Percentiles rank a stretch among this genome's conserved stretches.
phyloP scores from a whole-genome alignment of 164 flowering plant genomes.

The Litsea cubeba region DNA sequence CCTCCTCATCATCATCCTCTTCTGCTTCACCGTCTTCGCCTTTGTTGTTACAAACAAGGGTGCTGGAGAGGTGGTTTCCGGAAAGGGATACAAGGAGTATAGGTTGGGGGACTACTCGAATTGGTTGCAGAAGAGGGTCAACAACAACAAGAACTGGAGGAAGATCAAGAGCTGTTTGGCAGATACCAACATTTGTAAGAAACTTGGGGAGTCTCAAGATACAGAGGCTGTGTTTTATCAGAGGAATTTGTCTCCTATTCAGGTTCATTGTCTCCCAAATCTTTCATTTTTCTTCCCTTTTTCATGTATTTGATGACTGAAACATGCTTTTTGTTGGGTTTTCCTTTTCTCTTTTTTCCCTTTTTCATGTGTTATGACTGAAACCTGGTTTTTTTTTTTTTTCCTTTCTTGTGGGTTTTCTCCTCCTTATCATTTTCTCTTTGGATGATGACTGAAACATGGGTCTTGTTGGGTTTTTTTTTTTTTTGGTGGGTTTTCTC shows the following conservation, averaged over 20 bases:
- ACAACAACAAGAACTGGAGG: conserved; percentile 40
- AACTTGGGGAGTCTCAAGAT: conserved; percentile 15
- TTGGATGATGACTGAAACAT: not conserved
- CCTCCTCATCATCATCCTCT: conserved; percentile 43
- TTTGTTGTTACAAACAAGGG: conserved; percentile 69
- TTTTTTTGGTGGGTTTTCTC: not conserved
- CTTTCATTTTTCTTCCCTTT: too few species aligned
- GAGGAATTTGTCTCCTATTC: conserved; percentile 41
- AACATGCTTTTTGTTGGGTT: not conserved
- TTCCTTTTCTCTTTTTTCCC: too few species aligned
- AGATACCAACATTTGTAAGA: conserved; percentile 44
- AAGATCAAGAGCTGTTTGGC: conserved; percentile 55
- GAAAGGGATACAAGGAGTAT: conserved; percentile 58
- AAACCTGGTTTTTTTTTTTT: not conserved
- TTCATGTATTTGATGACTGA: not conserved
- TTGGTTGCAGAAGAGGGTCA: conserved; percentile 63
- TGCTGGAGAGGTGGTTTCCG: conserved; percentile 46
- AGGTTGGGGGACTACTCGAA: conserved; percentile 57
- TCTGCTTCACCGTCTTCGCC: conserved; percentile 60
- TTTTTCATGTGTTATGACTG: not conserved
- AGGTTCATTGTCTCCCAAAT: conserved; percentile 29
- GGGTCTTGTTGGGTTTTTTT: not conserved
- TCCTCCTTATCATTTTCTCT: not conserved
- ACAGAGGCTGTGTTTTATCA: conserved; percentile 17
- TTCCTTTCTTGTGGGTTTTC: not conserved